Percentiles rank a stretch among this genome's conserved stretches.
phyloP scores from a whole-genome alignment of 345 rosid genomes.

The Eucalyptus pauciflora region DNA sequence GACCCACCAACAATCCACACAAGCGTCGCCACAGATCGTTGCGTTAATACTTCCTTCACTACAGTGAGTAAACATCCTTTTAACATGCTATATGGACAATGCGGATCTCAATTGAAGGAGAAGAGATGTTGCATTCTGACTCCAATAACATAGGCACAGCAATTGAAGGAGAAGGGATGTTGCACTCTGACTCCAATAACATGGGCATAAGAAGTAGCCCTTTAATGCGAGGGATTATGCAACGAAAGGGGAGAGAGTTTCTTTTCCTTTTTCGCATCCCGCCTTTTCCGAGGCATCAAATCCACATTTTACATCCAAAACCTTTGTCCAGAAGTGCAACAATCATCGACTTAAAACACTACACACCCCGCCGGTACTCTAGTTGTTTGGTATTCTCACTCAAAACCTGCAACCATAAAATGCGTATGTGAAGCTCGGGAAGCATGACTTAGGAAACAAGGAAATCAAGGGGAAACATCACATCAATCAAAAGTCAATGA shows the following conservation, averaged over 20 bases:
- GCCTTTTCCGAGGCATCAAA: neutral
- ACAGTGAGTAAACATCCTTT: neutral
- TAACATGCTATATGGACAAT: neutral
- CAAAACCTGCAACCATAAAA: slow-evolving; percentile 30
- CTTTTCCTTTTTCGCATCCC: neutral
- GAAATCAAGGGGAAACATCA: neutral
- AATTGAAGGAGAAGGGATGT: too few relatives aligned
- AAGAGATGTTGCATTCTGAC: neutral
- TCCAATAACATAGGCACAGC: neutral
- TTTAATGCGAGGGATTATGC: neutral
- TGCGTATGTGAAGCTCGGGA: neutral
- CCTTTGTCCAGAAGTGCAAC: neutral
- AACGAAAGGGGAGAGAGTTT: neutral
- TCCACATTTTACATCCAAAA: neutral
- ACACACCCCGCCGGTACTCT: slow-evolving; percentile 59
- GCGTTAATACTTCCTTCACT: neutral
- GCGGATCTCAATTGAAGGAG: neutral
- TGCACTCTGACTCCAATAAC: too few relatives aligned
- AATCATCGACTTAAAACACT: neutral
- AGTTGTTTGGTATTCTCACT: slow-evolving; percentile 72
- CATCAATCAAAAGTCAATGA: neutral
- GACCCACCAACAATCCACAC: neutral
- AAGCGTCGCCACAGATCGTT: neutral
- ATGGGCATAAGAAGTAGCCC: neutral
- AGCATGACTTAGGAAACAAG: neutral